Evolutionary conservation across 352 stramenopile species (phyloP), one percentile per base, ranked within the genome.

Genomic region (Phytopythium aichiense): DNA sequence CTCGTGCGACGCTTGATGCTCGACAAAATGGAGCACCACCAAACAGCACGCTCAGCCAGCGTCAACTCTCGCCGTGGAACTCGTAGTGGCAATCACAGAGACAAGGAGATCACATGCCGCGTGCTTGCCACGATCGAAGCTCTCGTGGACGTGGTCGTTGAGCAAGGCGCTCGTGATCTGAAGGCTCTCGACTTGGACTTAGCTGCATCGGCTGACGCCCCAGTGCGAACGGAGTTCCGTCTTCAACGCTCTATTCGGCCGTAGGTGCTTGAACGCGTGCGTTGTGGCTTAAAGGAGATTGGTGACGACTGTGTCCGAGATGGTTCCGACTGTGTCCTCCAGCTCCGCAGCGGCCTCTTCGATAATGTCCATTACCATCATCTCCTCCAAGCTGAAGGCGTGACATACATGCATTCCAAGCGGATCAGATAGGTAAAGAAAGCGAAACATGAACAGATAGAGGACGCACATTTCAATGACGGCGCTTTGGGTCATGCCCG

Each of bases 401-500:
- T 50, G 30, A 52, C 12, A 23, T 40, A 11, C 53, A 63, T 12
- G 20, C 16, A 53, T 2, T 9, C 28, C 25, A 38, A 48, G 15
- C 50, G 11, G 25, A 11, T 25, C 59, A 31, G 1, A 59, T 28
- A 22, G 16, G 15, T 38, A 15, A 28, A 5, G 11, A 4, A 2
- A 23, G n/a, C 20, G 22, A n/a, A 15, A 40, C 20, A 40, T 4
- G 12, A 3, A n/a, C 7, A 56, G 23, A 1, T 25, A 48, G n/a
- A 33, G 31, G 2, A 79, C 77, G 54, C 58, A 87, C 81, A 88
- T 79, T 65, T 90, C 81, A 53, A 90, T 81, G 23, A 90, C 71
- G 6, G 67, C 70, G 38, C 56, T 73, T 62, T 90, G 81, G 37
- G 80, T 43, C 76, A 88, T 84, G 20, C 79, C 79, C 2, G 79